Evolutionary conservation across 1,139 yeast genomes (phyloP), one percentile per base, ranked within the genome.

Genomic region (Debaryomyces robertsiae): DNA sequence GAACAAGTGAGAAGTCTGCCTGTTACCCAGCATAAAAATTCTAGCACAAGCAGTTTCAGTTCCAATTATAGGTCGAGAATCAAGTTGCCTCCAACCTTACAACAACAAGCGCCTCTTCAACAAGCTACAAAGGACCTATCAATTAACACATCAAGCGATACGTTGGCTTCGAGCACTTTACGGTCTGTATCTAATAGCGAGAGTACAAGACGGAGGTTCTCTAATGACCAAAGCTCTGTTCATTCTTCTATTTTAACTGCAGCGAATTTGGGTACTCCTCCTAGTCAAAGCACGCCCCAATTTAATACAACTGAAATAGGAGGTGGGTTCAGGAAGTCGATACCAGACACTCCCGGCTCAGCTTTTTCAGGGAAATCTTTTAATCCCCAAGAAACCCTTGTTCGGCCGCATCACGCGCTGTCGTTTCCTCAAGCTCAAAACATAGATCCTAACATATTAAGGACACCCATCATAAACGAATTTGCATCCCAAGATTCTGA

Each of bases 31-130:
- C 31, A 27, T 22, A 53, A 53, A 38, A 61, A 58, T 45, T 49
- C 53, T 10, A 61, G 67, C 44, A 50, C 52, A 13, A 47, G 63
- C 38, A 63, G 67, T 41, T 61, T 61, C 45, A 59, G 47, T 32
- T 55, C 65, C 3, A 32, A 22, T 16, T 66, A 64, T 48, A 63
- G 65, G 37, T 58, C 69, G 3, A 49, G 72, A 36, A 64, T 67
- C 25, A 65, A 61, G 43, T 49, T 67, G 15, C 73, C 72, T 2
- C 49, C 57, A 2, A 47, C 63, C 2, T 42, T 58, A 23, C 59
- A 57, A 30, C 36, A 15, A 28, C 35, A 11, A 27, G 24, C 3
- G 17, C 45, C 32, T 27, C 41, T 30, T 14, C 44, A 28, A 28
- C 34, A 32, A 11, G 22, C 28, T 19, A 30, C 28, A 11, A 38